Percentiles rank a stretch among this genome's conserved stretches.
Evolutionary conservation across 2,329 filamentous ascomycete genomes (phyloP).

Genomic region (Aspergillus latus): DNA sequence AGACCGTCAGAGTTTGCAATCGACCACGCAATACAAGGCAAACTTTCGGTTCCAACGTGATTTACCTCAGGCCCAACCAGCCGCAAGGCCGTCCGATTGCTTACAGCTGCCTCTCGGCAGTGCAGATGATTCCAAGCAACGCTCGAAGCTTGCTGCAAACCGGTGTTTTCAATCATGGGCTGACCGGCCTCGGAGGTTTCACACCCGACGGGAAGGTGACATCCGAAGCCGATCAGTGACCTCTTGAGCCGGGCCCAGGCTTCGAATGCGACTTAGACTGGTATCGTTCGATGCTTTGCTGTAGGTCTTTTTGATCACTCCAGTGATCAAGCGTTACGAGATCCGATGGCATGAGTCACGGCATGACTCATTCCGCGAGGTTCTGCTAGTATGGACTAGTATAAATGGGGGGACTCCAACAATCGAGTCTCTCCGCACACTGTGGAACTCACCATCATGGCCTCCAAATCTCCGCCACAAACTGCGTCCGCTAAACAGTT

Average conservation of each 20-base stretch:
- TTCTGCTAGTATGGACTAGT: background rate
- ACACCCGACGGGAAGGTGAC: slow-evolving; percentile 21
- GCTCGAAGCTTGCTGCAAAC: slow-evolving; percentile 20
- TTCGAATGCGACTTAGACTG: background rate
- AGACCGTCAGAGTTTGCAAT: slow-evolving; percentile 23
- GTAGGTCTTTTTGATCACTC: background rate
- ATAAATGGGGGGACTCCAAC: background rate
- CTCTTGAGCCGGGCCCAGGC: slow-evolving; percentile 13
- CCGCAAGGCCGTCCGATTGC: slow-evolving; percentile 31
- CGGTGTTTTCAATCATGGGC: slow-evolving; percentile 22
- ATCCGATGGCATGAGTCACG: background rate
- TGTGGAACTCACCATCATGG: background rate
- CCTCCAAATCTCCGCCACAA: background rate
- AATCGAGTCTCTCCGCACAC: background rate
- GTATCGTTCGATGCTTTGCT: background rate
- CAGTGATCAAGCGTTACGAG: background rate
- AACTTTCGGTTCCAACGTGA: slow-evolving; percentile 22
- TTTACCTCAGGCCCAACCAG: slow-evolving; percentile 23
- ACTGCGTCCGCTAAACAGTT: slow-evolving; percentile 21
- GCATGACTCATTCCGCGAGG: slow-evolving; percentile 2
- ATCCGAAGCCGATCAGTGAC: slow-evolving; percentile 26
- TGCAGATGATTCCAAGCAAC: slow-evolving; percentile 35
- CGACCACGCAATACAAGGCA: slow-evolving; percentile 21
- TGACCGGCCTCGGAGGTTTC: slow-evolving; percentile 22
- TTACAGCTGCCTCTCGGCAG: slow-evolving; percentile 34